These are phyloP conservation scores for Clavulina sp. DNA, from an alignment of 768 basidiomycete genomes.

Conservation along the genomic window DNA sequence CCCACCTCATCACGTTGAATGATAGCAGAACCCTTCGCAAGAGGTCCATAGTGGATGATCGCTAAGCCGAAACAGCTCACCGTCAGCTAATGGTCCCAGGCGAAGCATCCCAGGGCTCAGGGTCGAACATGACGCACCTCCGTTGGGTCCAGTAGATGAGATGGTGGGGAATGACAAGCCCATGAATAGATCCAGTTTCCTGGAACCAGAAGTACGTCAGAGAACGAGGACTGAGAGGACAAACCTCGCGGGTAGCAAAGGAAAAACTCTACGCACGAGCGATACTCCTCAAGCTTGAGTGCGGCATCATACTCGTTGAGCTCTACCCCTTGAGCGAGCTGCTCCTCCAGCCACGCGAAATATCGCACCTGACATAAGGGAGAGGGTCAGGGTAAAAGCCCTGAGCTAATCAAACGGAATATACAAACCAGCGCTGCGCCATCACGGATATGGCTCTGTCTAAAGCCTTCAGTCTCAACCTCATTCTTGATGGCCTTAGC, in stretches of 20 bases:
- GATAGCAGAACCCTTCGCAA: conserved; percentile 49
- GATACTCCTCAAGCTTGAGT: conserved; percentile 55
- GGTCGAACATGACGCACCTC: conserved; percentile 31
- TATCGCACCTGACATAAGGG: conserved; percentile 36
- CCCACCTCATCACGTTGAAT: conserved; percentile 58
- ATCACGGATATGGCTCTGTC: conserved; percentile 75
- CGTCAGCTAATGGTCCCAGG: not conserved
- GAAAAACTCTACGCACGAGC: conserved; percentile 39
- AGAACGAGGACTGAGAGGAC: not conserved
- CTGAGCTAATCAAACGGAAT: not conserved
- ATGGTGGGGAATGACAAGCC: conserved; percentile 88
- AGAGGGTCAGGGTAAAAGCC: not conserved
- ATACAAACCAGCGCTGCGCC: conserved; percentile 49
- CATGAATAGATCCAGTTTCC: conserved; percentile 61
- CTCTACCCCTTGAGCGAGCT: conserved; percentile 38
- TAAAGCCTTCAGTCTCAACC: conserved; percentile 77
- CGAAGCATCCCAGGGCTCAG: not conserved
- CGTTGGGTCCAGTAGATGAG: conserved; percentile 83
- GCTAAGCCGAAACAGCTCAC: conserved; percentile 26
- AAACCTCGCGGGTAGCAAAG: not conserved
- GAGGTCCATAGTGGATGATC: conserved; percentile 86
- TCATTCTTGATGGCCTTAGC: conserved; percentile 67
- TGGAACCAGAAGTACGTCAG: conserved; percentile 16
- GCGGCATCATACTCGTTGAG: conserved; percentile 71
- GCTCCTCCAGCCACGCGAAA: conserved; percentile 89